phyloP scores from a whole-genome alignment of 768 basidiomycete genomes.

The Ramaria sp. region DNA sequence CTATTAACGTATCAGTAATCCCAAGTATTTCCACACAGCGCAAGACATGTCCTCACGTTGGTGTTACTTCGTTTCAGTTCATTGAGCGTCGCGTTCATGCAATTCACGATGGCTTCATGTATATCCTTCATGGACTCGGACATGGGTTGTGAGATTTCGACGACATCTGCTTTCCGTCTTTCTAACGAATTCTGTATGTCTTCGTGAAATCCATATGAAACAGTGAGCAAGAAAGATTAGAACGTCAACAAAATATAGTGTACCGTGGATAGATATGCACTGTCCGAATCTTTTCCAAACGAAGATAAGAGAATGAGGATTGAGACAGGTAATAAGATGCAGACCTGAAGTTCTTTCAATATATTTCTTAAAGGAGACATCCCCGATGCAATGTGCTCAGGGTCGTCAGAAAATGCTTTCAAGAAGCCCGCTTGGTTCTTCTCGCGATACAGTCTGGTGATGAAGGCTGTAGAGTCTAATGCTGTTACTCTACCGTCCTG shows the following conservation, averaged over 20 bases:
- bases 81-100: constrained; percentile 81
- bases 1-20: constrained; percentile 27
- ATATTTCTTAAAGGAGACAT: constrained; percentile 86
- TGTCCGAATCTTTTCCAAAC: constrained; percentile 38
- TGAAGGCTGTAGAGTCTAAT: constrained; percentile 7
- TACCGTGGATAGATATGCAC: constrained; percentile 91
- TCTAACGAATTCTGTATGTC: constrained; percentile 75
- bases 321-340: background rate
- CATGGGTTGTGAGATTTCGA: constrained; percentile 82
- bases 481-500: constrained; percentile 32
- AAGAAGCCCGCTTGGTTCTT: constrained; percentile 85
- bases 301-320: background rate
- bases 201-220: constrained; percentile 66
- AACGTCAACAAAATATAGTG: constrained; percentile 3
- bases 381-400: constrained; percentile 88
- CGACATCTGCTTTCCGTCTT: constrained; percentile 77
- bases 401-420: constrained; percentile 96
- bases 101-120: constrained; percentile 84
- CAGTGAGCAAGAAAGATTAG: background rate
- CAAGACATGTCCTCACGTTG: constrained; percentile 27
- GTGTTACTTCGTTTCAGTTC: constrained; percentile 87
- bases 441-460: constrained; percentile 25
- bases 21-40: background rate
- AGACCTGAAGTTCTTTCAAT: constrained; percentile 74
- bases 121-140: constrained; percentile 86